Base-by-base conservation (phyloP, 129 eudicot genomes). In the Solidago caesia region DNA sequence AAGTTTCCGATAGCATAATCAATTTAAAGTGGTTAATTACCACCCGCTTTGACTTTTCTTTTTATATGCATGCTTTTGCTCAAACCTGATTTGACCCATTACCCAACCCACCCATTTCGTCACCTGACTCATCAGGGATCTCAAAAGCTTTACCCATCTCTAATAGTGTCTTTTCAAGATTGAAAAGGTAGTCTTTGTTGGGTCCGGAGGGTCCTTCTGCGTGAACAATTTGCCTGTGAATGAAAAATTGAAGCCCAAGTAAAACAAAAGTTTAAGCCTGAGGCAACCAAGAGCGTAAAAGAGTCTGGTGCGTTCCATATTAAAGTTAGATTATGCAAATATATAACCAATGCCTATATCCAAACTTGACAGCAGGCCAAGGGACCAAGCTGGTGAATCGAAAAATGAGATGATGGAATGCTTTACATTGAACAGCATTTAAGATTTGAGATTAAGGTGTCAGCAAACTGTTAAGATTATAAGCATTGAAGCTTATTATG, bases 121-220 rank as follows among this genome's bases (percentile, higher is more conserved):
- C 61, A 56, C 61, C 61, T n/a, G 49, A 48, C 57, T 55, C 14
- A n/a, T 14, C 9, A 27, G 16, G 48, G 48, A 45, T 8, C 27
- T 48, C 12, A 33, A 64, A 21, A 64, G n/a, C 5, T 57, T 44
- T 77, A 88, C 98, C 98, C 75, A 93, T 80, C 41, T 88, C 84
- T 45, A 75, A 70, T 26, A 93, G 89, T 29, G 96, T 87, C 71
- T 82, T 87, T 52, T 93, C 98, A 21, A 93, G 98, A 67, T 90
- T 85, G 84, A 93, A 93, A 66, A 93, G 96, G 84, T 93, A 93
- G 77, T 93, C 98, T 80, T 88, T 83, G 86, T 93, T 93, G 21
- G 98, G 98, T 67, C 98, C 98, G 11, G 98, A 93, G 58, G 97
- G 97, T 42, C 98, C 97, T 88, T 93, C 85, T 57, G 98, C 96